These are phyloP conservation scores for Rhizophagus sp. DNA, from an alignment of 192 early-diverging fungal species.

Conservation along the genomic window DNA sequence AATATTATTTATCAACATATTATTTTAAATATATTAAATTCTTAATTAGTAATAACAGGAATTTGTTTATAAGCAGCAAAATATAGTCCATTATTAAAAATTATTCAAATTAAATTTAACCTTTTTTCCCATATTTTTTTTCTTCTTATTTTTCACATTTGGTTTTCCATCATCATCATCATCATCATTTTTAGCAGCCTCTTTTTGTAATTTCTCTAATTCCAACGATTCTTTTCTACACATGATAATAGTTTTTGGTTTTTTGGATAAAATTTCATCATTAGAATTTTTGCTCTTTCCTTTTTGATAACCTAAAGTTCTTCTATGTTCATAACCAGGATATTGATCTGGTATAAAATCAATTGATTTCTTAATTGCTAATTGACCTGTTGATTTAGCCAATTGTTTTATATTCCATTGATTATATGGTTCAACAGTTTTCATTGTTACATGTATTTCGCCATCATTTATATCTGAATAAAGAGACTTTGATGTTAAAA, in stretches of 20 bases:
- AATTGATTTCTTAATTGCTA: conserved; percentile 53
- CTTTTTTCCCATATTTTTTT: background rate
- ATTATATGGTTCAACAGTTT: conserved; percentile 84
- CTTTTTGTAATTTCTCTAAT: background rate
- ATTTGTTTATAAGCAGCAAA: too few species aligned
- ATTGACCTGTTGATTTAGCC: conserved; percentile 63
- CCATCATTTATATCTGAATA: conserved; percentile 42
- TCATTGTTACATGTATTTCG: conserved; percentile 85
- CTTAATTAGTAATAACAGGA: too few species aligned
- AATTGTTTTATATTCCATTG: conserved; percentile 82
- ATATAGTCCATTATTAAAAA: too few species aligned
- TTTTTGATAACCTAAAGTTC: conserved; percentile 93
- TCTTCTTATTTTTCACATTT: background rate
- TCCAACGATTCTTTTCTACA: conserved; percentile 5
- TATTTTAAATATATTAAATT: too few species aligned
- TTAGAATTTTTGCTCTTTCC: conserved; percentile 74
- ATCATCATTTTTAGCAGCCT: background rate
- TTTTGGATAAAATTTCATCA: conserved; percentile 71
- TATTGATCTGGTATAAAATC: conserved; percentile 71
- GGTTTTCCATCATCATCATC: background rate
- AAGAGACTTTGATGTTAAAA: conserved; percentile 47
- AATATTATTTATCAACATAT: too few species aligned
- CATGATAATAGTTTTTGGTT: conserved; percentile 74
- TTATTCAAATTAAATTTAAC: too few species aligned
- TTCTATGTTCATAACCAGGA: conserved; percentile 88